These are phyloP conservation scores for Candida quercuum DNA, from an alignment of 805 yeast genomes.

Conservation along the genomic window DNA sequence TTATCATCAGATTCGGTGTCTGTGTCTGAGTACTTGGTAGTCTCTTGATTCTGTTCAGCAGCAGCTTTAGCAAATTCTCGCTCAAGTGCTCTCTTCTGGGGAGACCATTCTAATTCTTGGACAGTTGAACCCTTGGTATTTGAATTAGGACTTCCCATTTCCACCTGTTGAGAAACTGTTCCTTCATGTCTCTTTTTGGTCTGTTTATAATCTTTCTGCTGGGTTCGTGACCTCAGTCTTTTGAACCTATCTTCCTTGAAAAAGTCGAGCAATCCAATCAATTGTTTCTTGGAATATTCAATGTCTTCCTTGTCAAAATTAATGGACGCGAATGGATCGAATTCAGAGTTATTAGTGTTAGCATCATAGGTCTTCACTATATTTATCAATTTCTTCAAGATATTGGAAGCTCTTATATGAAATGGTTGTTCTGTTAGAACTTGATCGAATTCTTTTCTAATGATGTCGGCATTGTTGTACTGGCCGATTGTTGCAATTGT, in stretches of 20 bases:
- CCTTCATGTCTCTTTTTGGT: background rate
- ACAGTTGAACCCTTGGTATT: no score
- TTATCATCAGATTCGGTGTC: conserved; percentile 5
- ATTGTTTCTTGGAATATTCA: conserved; percentile 7
- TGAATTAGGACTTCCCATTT: no score
- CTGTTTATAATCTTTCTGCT: conserved; percentile 11
- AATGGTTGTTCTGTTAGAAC: conserved; percentile 24
- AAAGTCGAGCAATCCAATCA: conserved; percentile 10
- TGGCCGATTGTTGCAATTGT: conserved; percentile 32
- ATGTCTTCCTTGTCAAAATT: conserved; percentile 10
- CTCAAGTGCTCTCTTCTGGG: conserved; percentile 17
- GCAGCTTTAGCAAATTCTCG: conserved; percentile 2
- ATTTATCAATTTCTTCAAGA: conserved; percentile 20
- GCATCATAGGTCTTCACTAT: conserved; percentile 6
- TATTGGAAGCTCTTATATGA: conserved; percentile 27
- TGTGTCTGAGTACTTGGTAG: background rate
- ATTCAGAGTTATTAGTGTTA: conserved; percentile 2
- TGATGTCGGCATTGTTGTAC: conserved; percentile 17
- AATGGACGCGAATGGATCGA: background rate
- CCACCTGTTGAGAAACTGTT: background rate
- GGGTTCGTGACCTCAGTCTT: conserved; percentile 9
- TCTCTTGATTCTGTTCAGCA: background rate
- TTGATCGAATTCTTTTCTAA: conserved; percentile 23
- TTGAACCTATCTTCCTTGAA: conserved; percentile 1
- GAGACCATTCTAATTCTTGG: conserved; percentile 14